These are phyloP conservation scores for Conringia planisiliqua DNA, from an alignment of 345 rosid species.

Conservation along the genomic window DNA sequence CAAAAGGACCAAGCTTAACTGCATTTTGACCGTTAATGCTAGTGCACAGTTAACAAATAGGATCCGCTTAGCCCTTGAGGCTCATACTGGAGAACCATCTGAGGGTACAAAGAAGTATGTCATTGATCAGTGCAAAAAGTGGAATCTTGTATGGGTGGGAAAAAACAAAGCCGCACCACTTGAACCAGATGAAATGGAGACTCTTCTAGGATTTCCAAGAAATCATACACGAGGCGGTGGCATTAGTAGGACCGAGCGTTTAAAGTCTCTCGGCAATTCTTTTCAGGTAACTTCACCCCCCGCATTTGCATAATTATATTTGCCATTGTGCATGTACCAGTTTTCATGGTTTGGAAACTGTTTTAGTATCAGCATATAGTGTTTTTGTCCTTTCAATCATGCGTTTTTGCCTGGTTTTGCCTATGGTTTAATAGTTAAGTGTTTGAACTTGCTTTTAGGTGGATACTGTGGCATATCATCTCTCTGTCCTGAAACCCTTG, in stretches of 20 bases:
- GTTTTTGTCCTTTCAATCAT: neutral
- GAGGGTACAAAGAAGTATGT: constrained; percentile 46
- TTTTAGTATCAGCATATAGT: neutral
- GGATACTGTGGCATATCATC: constrained; percentile 91
- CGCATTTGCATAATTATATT: neutral
- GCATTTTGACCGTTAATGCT: constrained; percentile 61
- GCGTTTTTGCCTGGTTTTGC: neutral
- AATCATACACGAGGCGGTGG: constrained; percentile 99
- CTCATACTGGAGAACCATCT: constrained; percentile 55
- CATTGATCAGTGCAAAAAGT: constrained; percentile 64
- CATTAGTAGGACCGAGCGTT: constrained; percentile 72
- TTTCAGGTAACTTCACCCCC: constrained; percentile 51
- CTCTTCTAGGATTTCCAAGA: constrained; percentile 83
- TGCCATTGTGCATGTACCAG: neutral
- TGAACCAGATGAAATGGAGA: constrained; percentile 87
- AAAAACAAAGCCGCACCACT: constrained; percentile 81
- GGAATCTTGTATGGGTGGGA: constrained; percentile 98
- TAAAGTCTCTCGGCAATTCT: constrained; percentile 88
- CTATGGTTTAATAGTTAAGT: neutral
- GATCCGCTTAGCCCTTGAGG: constrained; percentile 61
- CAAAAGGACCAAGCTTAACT: constrained; percentile 66
- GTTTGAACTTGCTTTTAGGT: constrained; percentile 46
- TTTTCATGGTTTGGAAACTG: neutral
- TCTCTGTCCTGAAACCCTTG: constrained; percentile 57
- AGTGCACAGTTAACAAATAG: constrained; percentile 75